Evolutionary conservation across 2,329 filamentous ascomycete species (phyloP), one percentile per base, ranked within the genome.

Genomic region (Venturia carpophila): DNA sequence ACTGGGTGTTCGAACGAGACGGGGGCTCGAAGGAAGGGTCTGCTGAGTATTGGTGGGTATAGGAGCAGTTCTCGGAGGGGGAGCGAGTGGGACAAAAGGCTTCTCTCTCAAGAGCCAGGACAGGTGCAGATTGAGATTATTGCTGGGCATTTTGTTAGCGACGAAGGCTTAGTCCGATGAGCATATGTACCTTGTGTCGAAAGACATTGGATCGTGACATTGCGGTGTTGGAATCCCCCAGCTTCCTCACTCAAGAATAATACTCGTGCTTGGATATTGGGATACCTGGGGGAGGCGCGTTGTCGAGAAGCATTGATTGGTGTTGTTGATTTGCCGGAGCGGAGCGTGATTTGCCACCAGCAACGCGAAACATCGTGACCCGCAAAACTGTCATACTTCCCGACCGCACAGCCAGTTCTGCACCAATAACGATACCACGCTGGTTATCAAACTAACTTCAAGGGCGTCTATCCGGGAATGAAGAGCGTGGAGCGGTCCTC

Each of bases 101-200:
- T 77, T 79, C 67, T 74, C 73, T 68, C 70, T 71, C 65, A 80
- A 70, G 71, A 82, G 73, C 80, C 80, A 82, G 67, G 73, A 73
- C 67, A 82, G 73, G 69, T 82, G 79, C 70, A 76, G 75, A 67
- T 71, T 73, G 67, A 82, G 72, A 68, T 82, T 82, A 71, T 82
- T 75, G 37, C 62, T 52, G 52, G 63, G 30, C 52, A 58, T 58
- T 17, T 37, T 58, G 17, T 58, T 21, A 58, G 52, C 30, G 2
- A 24, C 52, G 19, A 10, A 58, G 3, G 52, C 30, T 15, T 58
- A 15, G 9, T 9, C 19, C 15, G 52, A 58, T 58, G 19, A n/a
- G 30, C 5, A 58, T 7, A 9, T 58, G 9, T 58, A 58, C 52
- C 52, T 61, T 11, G 60, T 61, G 60, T 45, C 42, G 24, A 61